Evolutionary conservation across 2,329 filamentous ascomycete species (phyloP).

Genomic region (Echinosphaeria canescens): DNA sequence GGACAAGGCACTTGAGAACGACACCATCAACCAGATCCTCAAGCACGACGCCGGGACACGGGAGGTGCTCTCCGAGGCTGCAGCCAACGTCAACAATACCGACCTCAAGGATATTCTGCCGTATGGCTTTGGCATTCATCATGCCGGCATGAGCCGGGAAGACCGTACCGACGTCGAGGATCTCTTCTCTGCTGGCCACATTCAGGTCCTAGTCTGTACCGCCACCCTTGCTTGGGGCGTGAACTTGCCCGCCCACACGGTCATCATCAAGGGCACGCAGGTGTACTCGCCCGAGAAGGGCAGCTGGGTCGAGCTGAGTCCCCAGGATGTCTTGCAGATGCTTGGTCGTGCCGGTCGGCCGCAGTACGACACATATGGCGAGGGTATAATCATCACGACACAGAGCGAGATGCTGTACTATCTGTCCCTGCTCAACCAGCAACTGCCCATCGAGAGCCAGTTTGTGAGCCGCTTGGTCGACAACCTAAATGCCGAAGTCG

Average conservation of each 20-base stretch:
- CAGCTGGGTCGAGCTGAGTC: slow-evolving; percentile 94
- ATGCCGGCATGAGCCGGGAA: slow-evolving; percentile 90
- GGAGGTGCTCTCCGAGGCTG: slow-evolving; percentile 71
- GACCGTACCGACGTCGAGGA: slow-evolving; percentile 93
- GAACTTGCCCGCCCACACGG: slow-evolving; percentile 90
- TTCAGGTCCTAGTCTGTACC: slow-evolving; percentile 92
- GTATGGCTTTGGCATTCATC: slow-evolving; percentile 95
- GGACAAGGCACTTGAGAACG: slow-evolving; percentile 91
- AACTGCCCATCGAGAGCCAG: slow-evolving; percentile 93
- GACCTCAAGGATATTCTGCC: slow-evolving; percentile 88
- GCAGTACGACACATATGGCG: slow-evolving; percentile 93
- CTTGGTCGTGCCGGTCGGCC: slow-evolving; percentile 89
- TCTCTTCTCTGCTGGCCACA: slow-evolving; percentile 73
- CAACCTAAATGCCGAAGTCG: slow-evolving; percentile 90
- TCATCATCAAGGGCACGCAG: slow-evolving; percentile 97
- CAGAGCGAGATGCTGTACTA: slow-evolving; percentile 95
- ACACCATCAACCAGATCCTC: slow-evolving; percentile 91
- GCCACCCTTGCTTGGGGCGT: slow-evolving; percentile 99
- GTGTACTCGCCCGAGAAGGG: slow-evolving; percentile 97
- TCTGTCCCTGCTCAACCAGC: slow-evolving; percentile 86
- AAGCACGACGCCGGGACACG: slow-evolving; percentile 81
- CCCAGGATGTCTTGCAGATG: slow-evolving; percentile 97
- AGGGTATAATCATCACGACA: slow-evolving; percentile 96
- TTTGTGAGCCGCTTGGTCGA: slow-evolving; percentile 84
- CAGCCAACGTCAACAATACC: slow-evolving; percentile 60